A percentile compares a stretch with the other conserved stretches of the same genome.
Conservation (phyloP, 495 filamentous ascomycete species). For the Penicillium simplicissimum region DNA sequence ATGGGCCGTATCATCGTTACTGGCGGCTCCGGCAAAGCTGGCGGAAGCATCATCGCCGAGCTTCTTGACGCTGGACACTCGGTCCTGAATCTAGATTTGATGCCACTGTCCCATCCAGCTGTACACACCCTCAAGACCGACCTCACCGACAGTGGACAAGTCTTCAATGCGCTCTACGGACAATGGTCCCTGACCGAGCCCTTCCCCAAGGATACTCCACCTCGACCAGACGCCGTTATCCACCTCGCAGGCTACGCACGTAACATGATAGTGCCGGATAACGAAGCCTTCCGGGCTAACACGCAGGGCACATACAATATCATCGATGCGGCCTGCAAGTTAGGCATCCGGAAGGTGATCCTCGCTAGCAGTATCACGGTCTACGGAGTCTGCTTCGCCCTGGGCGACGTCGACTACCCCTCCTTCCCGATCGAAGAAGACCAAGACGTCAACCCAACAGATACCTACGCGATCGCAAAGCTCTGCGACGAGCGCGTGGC, state of each 20-base stretch:
- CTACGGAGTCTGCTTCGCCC: slow-evolving; percentile 58
- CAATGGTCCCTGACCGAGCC: slow-evolving; percentile 52
- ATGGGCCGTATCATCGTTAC: slow-evolving; percentile 56
- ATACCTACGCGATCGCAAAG: slow-evolving; percentile 58
- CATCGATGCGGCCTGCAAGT: slow-evolving; percentile 58
- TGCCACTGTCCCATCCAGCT: slow-evolving; percentile 38
- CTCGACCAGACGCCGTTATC: slow-evolving; percentile 55
- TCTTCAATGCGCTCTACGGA: slow-evolving; percentile 58
- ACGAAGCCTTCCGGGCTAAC: slow-evolving; percentile 55
- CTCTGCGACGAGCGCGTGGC: slow-evolving; percentile 57
- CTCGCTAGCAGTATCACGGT: slow-evolving; percentile 55
- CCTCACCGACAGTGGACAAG: slow-evolving; percentile 58
- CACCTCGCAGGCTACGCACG: slow-evolving; percentile 60
- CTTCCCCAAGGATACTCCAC: slow-evolving; percentile 38
- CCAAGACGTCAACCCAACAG: slow-evolving; percentile 50
- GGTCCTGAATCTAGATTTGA: slow-evolving; percentile 59
- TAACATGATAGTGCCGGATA: slow-evolving; percentile 62
- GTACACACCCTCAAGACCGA: slow-evolving; percentile 61
- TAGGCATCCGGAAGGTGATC: slow-evolving; percentile 59
- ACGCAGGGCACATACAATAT: slow-evolving; percentile 56
- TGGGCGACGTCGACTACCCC: slow-evolving; percentile 53
- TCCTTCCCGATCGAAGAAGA: slow-evolving; percentile 57
- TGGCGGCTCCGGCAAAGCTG: slow-evolving; percentile 60
- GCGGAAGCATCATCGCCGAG: slow-evolving; percentile 56
- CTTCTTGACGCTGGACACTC: slow-evolving; percentile 52